phyloP scores from a whole-genome alignment of 441 rosid genomes.

The Erysimum cheiri region DNA sequence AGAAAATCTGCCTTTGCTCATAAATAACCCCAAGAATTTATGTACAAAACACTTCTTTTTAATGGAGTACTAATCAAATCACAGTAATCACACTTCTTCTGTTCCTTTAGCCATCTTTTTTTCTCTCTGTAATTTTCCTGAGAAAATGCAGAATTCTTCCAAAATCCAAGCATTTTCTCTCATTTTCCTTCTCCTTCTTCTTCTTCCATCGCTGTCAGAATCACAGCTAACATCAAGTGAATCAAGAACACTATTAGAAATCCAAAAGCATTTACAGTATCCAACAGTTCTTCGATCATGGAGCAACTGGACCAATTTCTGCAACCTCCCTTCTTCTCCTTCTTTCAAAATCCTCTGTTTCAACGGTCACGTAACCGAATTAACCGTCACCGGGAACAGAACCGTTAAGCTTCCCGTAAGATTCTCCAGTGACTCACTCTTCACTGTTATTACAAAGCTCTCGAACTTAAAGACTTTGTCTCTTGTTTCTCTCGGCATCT shows the following conservation, averaged over 20 bases:
- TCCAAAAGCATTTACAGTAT: slow-evolving; percentile 75
- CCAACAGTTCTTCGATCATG: slow-evolving; percentile 73
- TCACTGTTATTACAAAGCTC: slow-evolving; percentile 77
- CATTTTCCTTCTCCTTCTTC: slow-evolving; percentile 32
- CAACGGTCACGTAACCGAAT: slow-evolving; percentile 61
- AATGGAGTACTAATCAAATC: not conserved
- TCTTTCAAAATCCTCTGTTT: slow-evolving; percentile 69
- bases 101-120: slow-evolving; percentile 15
- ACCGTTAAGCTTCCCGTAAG: slow-evolving; percentile 50
- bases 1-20: slow-evolving; percentile 37
- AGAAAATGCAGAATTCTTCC: slow-evolving; percentile 38
- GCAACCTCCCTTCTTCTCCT: slow-evolving; percentile 73
- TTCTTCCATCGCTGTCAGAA: slow-evolving; percentile 49
- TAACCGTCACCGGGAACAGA: slow-evolving; percentile 73
- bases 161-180: slow-evolving; percentile 32
- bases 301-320: slow-evolving; percentile 80
- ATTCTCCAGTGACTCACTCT: slow-evolving; percentile 75
- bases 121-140: slow-evolving; percentile 15
- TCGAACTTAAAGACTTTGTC: slow-evolving; percentile 65
- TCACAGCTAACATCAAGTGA: slow-evolving; percentile 64
- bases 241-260: slow-evolving; percentile 60
- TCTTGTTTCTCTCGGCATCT: slow-evolving; percentile 76
- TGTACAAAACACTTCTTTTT: slow-evolving; percentile 24
- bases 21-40: slow-evolving; percentile 27
- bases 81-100: slow-evolving; percentile 17